Evolutionary conservation across 2,329 filamentous ascomycete species (phyloP).

Genomic region (Didymella pinodella): DNA sequence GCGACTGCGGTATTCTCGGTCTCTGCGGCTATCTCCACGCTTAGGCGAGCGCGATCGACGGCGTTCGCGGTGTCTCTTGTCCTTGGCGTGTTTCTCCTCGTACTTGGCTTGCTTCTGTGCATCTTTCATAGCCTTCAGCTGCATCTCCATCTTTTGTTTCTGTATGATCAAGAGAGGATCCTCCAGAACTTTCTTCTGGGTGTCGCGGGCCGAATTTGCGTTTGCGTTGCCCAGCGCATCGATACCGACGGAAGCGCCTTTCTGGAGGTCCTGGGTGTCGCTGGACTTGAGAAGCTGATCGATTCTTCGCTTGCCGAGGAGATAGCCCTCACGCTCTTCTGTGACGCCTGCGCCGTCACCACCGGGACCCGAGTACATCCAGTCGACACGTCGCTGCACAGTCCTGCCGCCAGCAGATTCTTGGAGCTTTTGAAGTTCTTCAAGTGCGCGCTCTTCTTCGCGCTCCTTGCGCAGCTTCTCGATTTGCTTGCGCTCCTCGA

Average conservation of each 20-base stretch:
- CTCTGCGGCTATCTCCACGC: neutral
- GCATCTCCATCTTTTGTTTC: conserved; percentile 71
- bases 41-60: neutral
- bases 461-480: conserved; percentile 92
- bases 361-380: conserved; percentile 95
- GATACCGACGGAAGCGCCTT: conserved; percentile 57
- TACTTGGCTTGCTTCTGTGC: conserved; percentile 53
- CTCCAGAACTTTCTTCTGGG: conserved; percentile 83
- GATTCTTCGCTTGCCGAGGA: conserved; percentile 90
- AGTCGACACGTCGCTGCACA: conserved; percentile 84
- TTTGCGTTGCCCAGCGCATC: conserved; percentile 64
- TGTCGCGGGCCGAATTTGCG: conserved; percentile 79
- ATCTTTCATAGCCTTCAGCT: conserved; percentile 70
- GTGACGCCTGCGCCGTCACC: conserved; percentile 69
- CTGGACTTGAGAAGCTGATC: conserved; percentile 81
- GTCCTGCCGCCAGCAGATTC: conserved; percentile 87
- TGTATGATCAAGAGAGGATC: conserved; percentile 95
- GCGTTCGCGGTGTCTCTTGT: conserved; percentile 40
- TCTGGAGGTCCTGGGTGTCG: conserved; percentile 77
- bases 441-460: conserved; percentile 89
- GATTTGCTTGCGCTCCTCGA: conserved; percentile 93
- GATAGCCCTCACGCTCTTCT: conserved; percentile 92
- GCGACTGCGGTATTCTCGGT: neutral
- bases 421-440: conserved; percentile 88
- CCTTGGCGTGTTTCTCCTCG: conserved; percentile 44